phyloP scores from a whole-genome alignment of 306 rosid species.

The Ceratonia siliqua region DNA sequence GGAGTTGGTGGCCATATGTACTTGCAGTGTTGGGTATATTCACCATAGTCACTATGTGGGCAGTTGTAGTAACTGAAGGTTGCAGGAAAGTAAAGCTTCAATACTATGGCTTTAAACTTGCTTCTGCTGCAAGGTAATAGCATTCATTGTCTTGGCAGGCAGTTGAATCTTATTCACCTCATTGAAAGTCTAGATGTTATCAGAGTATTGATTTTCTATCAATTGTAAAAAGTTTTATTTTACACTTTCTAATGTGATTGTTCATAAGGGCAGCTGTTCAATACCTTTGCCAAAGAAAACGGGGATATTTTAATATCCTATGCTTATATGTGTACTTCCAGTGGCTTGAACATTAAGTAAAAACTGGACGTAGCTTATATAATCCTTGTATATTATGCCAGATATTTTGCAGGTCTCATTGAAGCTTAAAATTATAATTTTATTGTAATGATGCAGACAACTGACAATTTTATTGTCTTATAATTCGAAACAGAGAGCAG shows the following conservation, averaged over 20 bases:
- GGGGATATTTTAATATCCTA: slow-evolving; percentile 13
- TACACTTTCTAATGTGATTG: slow-evolving; percentile 15
- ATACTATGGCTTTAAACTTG: slow-evolving; percentile 95
- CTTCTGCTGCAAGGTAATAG: slow-evolving; percentile 92
- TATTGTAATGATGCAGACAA: slow-evolving; percentile 22
- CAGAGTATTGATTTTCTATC: slow-evolving; percentile 11
- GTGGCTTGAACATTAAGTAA: slow-evolving; percentile 21
- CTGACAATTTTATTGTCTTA: slow-evolving; percentile 41
- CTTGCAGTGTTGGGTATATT: slow-evolving; percentile 81
- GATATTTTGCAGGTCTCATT: slow-evolving; percentile 29
- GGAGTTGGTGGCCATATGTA: slow-evolving; percentile 75
- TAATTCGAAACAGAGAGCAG: slow-evolving; percentile 73
- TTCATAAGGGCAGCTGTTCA: slow-evolving; percentile 24
- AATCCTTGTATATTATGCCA: not conserved
- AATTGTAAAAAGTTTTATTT: slow-evolving; percentile 12
- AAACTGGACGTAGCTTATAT: slow-evolving; percentile 20
- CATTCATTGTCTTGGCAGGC: slow-evolving; percentile 22
- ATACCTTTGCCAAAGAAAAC: slow-evolving; percentile 13
- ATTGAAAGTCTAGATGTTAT: not conserved
- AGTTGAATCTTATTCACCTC: slow-evolving; percentile 15
- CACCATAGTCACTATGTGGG: slow-evolving; percentile 96
- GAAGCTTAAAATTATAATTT: slow-evolving; percentile 28
- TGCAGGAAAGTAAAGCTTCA: slow-evolving; percentile 96
- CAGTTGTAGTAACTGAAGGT: slow-evolving; percentile 98
- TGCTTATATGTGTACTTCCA: not conserved